phyloP scores from a whole-genome alignment of 2,329 filamentous ascomycete species.

The Lithohypha guttulata region DNA sequence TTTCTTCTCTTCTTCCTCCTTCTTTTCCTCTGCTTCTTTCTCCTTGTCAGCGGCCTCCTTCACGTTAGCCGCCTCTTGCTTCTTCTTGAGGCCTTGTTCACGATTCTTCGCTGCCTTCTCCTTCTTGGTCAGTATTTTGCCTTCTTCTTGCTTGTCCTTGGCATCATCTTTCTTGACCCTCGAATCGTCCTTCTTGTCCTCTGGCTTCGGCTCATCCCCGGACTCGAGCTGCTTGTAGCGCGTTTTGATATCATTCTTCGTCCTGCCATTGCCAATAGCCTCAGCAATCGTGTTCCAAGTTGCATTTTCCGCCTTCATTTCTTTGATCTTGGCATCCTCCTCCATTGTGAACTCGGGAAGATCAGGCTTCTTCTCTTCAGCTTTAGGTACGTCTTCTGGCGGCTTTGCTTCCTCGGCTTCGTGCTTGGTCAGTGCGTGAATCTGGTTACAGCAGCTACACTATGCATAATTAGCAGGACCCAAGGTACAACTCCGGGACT shows the following conservation, averaged over 20 bases:
- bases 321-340: constrained; percentile 21
- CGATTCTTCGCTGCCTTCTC: constrained; percentile 4
- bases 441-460: constrained; percentile 1
- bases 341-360: constrained; percentile 12
- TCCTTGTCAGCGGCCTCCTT: constrained; percentile 2
- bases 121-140: constrained; percentile 8
- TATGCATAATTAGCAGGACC: constrained; percentile 1
- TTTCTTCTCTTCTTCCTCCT: not conserved
- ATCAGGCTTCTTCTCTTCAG: not conserved
- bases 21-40: not conserved
- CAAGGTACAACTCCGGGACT: too few relatives aligned
- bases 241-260: constrained; percentile 11
- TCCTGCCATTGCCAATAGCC: constrained; percentile 10
- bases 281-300: constrained; percentile 21
- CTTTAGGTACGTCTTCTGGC: not conserved
- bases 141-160: constrained; percentile 9
- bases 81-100: constrained; percentile 5
- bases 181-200: constrained; percentile 4
- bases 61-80: constrained; percentile 4
- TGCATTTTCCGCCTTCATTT: constrained; percentile 21
- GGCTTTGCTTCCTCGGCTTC: not conserved
- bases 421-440: constrained; percentile 7
- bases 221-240: constrained; percentile 20
- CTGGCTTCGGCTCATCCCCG: constrained; percentile 5
- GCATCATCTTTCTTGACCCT: constrained; percentile 10